Conservation (phyloP, 805 yeast species). For the Wickerhamomyces sydowiorum region DNA sequence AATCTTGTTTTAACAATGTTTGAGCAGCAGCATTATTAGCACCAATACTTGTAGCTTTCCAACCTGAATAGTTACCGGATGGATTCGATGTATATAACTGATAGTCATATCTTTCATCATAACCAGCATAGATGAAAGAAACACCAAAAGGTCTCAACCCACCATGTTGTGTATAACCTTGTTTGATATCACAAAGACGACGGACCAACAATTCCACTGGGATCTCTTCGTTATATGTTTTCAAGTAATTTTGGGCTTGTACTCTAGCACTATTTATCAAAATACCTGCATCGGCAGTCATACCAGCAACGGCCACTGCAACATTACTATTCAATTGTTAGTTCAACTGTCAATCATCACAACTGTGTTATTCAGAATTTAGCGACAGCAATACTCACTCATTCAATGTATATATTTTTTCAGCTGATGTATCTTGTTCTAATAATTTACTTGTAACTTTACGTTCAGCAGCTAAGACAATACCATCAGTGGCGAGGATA, state of each 20-base stretch:
- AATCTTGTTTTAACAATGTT: conserved; percentile 91
- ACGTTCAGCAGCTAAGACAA: conserved; percentile 94
- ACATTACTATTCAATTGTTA: conserved; percentile 35
- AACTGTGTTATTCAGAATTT: too few relatives aligned
- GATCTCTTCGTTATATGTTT: conserved; percentile 84
- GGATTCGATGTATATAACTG: conserved; percentile 95
- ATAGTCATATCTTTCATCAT: conserved; percentile 83
- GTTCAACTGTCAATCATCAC: not conserved
- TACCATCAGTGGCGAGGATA: conserved; percentile 80
- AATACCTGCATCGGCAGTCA: conserved; percentile 95
- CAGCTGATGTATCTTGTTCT: conserved; percentile 91
- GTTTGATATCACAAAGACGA: conserved; percentile 87
- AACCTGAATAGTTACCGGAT: conserved; percentile 94
- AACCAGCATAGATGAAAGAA: conserved; percentile 92
- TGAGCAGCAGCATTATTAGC: conserved; percentile 96
- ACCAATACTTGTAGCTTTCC: conserved; percentile 98
- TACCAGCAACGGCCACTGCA: conserved; percentile 95
- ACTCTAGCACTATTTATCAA: conserved; percentile 83
- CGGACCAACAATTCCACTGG: conserved; percentile 92
- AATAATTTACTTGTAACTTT: conserved; percentile 88
- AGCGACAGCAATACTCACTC: conserved; percentile 33
- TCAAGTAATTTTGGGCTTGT: conserved; percentile 76
- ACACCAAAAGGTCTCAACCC: conserved; percentile 99
- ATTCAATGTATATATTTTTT: conserved; percentile 81
- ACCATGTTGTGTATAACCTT: conserved; percentile 98